Evolutionary conservation across 1,284 basidiomycete genomes (phyloP).

Genomic region (Albatrellus sp.): DNA sequence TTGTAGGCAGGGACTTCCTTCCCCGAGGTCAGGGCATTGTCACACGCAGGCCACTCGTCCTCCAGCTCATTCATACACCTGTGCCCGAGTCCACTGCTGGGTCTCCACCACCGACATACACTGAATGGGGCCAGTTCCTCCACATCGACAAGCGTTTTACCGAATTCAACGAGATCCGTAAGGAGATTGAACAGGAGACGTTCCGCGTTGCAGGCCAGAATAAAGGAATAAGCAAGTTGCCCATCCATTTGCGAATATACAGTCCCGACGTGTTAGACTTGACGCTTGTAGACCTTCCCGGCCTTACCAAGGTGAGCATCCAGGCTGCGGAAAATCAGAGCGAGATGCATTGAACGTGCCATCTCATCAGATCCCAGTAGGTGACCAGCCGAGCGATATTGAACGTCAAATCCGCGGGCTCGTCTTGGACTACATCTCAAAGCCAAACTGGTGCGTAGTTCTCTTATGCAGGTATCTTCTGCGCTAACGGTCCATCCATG

Average conservation of each 20-base stretch:
- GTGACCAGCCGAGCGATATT: constrained; percentile 89
- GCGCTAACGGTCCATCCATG: neutral
- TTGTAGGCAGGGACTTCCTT: constrained; percentile 92
- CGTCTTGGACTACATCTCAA: constrained; percentile 90
- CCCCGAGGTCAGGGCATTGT: constrained; percentile 92
- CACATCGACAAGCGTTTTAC: constrained; percentile 95
- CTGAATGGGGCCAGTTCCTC: constrained; percentile 94
- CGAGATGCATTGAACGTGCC: neutral
- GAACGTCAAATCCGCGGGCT: constrained; percentile 93
- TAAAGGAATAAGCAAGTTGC: constrained; percentile 94
- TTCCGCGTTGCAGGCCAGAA: constrained; percentile 97
- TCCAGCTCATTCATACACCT: constrained; percentile 90
- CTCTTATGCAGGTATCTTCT: neutral
- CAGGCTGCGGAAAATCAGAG: constrained; percentile 1
- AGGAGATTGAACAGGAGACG: constrained; percentile 98
- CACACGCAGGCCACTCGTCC: constrained; percentile 86
- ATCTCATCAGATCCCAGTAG: constrained; percentile 65
- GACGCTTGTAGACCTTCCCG: constrained; percentile 92
- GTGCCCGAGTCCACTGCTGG: constrained; percentile 31
- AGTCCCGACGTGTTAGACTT: constrained; percentile 92
- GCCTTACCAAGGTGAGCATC: constrained; percentile 75
- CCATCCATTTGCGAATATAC: constrained; percentile 90
- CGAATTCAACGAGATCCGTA: constrained; percentile 87
- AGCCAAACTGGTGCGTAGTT: constrained; percentile 77
- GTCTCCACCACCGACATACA: constrained; percentile 28